Percentiles rank a stretch among this genome's conserved stretches.
Evolutionary conservation across 2,329 filamentous ascomycete genomes (phyloP).

Genomic region (Microsporum audouinii): DNA sequence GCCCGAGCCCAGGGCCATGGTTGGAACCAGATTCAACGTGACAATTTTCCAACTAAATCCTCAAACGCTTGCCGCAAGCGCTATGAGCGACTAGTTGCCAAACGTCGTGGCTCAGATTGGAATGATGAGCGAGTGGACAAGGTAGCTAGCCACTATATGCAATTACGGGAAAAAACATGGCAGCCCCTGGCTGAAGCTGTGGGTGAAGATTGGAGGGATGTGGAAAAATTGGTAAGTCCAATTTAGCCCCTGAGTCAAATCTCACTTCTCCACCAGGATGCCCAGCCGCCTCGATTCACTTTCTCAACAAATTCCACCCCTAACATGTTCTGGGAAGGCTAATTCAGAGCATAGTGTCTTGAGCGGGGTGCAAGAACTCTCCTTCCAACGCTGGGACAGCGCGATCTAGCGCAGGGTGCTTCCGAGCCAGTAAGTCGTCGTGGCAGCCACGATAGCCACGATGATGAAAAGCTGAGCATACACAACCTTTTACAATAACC

Average conservation of each 20-base stretch:
- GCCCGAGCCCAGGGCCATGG: conserved; percentile 66
- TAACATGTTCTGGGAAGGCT: not conserved
- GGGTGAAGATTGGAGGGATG: conserved; percentile 49
- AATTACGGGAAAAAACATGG: conserved; percentile 72
- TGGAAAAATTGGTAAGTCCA: conserved; percentile 67
- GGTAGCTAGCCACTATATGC: conserved; percentile 68
- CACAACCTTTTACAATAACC: conserved; percentile 10
- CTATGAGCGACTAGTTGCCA: conserved; percentile 73
- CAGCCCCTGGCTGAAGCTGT: conserved; percentile 53
- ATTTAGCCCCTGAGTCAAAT: not conserved
- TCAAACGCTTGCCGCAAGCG: conserved; percentile 80
- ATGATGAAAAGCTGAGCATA: conserved; percentile 15
- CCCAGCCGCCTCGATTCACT: not conserved
- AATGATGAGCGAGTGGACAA: conserved; percentile 62
- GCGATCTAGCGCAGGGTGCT: conserved; percentile 6
- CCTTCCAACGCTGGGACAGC: conserved; percentile 13
- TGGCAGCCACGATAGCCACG: conserved; percentile 15
- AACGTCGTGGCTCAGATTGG: conserved; percentile 61
- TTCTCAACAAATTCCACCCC: not conserved
- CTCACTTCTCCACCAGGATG: not conserved
- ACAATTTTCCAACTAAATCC: conserved; percentile 64
- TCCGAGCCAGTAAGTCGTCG: conserved; percentile 8
- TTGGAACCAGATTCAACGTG: conserved; percentile 68
- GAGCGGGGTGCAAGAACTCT: conserved; percentile 16
- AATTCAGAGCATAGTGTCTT: conserved; percentile 15